A percentile compares a stretch with the other conserved stretches of the same genome.
These are phyloP conservation scores for Eleusine coracana DNA, from an alignment of 176 grass and related monocot species.

Conservation along the genomic window DNA sequence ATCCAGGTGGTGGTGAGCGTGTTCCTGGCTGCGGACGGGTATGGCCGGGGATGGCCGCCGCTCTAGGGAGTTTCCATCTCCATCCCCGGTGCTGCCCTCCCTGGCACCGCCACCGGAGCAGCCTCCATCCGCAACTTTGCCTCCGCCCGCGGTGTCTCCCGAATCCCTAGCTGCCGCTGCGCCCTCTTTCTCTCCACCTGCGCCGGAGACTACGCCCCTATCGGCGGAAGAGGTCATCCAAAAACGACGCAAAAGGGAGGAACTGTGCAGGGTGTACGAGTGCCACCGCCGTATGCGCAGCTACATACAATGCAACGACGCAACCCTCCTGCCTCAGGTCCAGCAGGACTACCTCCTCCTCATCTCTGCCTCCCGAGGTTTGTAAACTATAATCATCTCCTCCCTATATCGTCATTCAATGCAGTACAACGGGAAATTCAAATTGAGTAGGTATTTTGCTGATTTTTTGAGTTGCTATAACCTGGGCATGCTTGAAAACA, in stretches of 20 bases:
- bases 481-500: slow-evolving; percentile 3
- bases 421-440: slow-evolving; percentile 6
- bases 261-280: slow-evolving; percentile 60
- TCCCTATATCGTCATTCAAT: background rate
- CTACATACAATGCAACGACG: slow-evolving; percentile 60
- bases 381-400: background rate
- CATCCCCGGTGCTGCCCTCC: slow-evolving; percentile 34
- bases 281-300: slow-evolving; percentile 68
- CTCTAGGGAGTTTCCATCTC: slow-evolving; percentile 7
- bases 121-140: slow-evolving; percentile 39
- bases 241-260: slow-evolving; percentile 70
- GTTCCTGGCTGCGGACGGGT: too few species aligned
- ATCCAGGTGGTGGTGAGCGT: too few species aligned
- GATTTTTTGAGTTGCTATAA: slow-evolving; percentile 1
- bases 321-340: slow-evolving; percentile 66
- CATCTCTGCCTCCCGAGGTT: slow-evolving; percentile 83
- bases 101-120: slow-evolving; percentile 46
- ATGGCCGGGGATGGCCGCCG: too few species aligned
- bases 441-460: background rate
- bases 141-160: slow-evolving; percentile 19
- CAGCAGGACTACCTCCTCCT: slow-evolving; percentile 86
- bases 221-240: slow-evolving; percentile 55
- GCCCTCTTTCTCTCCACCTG: slow-evolving; percentile 35
- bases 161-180: slow-evolving; percentile 42
- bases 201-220: slow-evolving; percentile 31